Evolutionary conservation across 2,329 filamentous ascomycete species (phyloP).

Genomic region (Nothomitra cinnamomea): DNA sequence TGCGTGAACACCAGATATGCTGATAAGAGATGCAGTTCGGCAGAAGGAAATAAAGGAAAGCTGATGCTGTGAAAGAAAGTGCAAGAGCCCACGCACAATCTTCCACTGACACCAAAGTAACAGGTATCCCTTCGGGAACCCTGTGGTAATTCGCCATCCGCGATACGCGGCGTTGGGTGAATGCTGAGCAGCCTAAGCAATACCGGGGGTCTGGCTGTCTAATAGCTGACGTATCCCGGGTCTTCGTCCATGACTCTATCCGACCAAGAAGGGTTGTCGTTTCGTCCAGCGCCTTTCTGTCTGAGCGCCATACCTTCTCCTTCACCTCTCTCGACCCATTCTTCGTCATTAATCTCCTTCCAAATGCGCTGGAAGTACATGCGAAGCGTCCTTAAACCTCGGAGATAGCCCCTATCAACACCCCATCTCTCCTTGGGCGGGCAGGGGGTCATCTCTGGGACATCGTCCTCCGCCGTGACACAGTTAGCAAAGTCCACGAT

Average conservation of each 20-base stretch:
- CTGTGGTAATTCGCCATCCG: not conserved
- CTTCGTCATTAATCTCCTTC: conserved; percentile 45
- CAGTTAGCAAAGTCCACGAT: conserved; percentile 98
- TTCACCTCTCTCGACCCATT: conserved; percentile 24
- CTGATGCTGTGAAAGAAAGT: not conserved
- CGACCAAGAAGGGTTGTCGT: conserved; percentile 16
- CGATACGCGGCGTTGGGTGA: not conserved
- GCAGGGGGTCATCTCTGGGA: conserved; percentile 43
- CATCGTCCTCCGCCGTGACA: conserved; percentile 64
- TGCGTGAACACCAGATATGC: not conserved
- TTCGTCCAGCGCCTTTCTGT: conserved; percentile 16
- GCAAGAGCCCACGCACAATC: not conserved
- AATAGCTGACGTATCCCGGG: conserved; percentile 27
- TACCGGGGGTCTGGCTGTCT: not conserved
- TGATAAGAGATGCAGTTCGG: not conserved
- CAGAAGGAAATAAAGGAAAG: not conserved
- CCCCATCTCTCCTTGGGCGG: conserved; percentile 67
- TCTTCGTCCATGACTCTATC: conserved; percentile 26
- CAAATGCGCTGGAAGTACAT: conserved; percentile 81
- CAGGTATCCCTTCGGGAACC: too few relatives aligned
- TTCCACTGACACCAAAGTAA: not conserved
- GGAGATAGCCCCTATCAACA: conserved; percentile 76
- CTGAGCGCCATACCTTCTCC: conserved; percentile 24
- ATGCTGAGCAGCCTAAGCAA: not conserved
- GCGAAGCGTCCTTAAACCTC: conserved; percentile 61